phyloP scores from a whole-genome alignment of 768 basidiomycete species.

The Russula sp. region DNA sequence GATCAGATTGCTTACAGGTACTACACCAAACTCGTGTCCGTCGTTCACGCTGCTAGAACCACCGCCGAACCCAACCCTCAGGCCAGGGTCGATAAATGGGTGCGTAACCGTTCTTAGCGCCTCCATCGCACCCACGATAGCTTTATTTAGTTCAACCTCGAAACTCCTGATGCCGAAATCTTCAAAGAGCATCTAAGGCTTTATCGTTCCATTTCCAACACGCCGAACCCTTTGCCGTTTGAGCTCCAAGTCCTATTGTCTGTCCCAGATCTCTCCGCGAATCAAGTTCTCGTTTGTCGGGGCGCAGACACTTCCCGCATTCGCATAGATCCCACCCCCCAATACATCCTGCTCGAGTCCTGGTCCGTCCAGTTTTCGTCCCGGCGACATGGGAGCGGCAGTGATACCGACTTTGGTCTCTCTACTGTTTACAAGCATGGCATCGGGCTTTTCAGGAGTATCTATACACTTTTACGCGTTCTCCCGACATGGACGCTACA shows the following conservation, averaged over 20 bases:
- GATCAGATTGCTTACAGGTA: slow-evolving; percentile 84
- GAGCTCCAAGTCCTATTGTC: slow-evolving; percentile 65
- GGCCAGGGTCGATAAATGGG: slow-evolving; percentile 76
- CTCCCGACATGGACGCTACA: slow-evolving; percentile 73
- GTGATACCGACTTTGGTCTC: slow-evolving; percentile 48
- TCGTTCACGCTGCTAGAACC: slow-evolving; percentile 68
- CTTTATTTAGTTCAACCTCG: slow-evolving; percentile 64
- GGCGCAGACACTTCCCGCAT: slow-evolving; percentile 46
- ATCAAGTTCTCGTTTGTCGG: slow-evolving; percentile 67
- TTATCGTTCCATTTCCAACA: slow-evolving; percentile 52
- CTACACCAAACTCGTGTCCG: slow-evolving; percentile 75
- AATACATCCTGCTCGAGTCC: slow-evolving; percentile 65
- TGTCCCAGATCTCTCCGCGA: slow-evolving; percentile 60
- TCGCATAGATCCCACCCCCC: slow-evolving; percentile 63
- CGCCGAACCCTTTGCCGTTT: slow-evolving; percentile 40
- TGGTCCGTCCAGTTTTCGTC: slow-evolving; percentile 50
- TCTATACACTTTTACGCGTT: slow-evolving; percentile 66
- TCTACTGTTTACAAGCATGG: slow-evolving; percentile 82
- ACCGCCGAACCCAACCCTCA: slow-evolving; percentile 42
- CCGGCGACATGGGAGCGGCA: slow-evolving; percentile 18
- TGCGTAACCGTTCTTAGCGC: slow-evolving; percentile 33
- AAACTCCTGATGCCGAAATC: slow-evolving; percentile 67
- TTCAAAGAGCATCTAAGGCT: slow-evolving; percentile 57
- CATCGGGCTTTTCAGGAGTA: slow-evolving; percentile 73
- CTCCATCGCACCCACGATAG: not conserved